phyloP scores from a whole-genome alignment of 2,329 filamentous ascomycete species.

The Colletotrichum sp. region DNA sequence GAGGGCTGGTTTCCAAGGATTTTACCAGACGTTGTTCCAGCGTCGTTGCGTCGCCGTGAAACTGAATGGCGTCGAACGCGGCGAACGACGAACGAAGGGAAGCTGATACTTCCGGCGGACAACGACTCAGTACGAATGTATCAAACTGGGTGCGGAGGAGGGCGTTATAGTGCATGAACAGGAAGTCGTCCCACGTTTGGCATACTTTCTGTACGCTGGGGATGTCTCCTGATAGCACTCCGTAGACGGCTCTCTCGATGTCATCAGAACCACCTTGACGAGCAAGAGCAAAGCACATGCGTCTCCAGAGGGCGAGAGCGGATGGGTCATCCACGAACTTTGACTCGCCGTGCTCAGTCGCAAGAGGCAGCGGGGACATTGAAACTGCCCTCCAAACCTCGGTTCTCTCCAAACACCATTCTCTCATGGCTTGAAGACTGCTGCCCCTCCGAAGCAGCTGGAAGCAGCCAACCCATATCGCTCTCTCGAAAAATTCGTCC shows the following conservation, averaged over 20 bases:
- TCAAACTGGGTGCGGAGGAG: constrained; percentile 82
- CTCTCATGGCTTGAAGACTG: constrained; percentile 73
- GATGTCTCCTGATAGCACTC: constrained; percentile 85
- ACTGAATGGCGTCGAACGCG: constrained; percentile 68
- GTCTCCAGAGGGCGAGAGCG: constrained; percentile 72
- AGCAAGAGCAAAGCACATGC: constrained; percentile 76
- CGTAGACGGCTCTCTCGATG: constrained; percentile 90
- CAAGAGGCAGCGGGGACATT: constrained; percentile 74
- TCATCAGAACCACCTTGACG: constrained; percentile 73
- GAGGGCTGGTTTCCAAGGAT: constrained; percentile 60
- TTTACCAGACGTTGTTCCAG: constrained; percentile 65
- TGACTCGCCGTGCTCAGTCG: constrained; percentile 45
- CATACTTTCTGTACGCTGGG: constrained; percentile 79
- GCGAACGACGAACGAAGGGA: constrained; percentile 64
- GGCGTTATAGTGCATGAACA: constrained; percentile 90
- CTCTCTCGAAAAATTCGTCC: constrained; percentile 87
- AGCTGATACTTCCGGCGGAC: constrained; percentile 57
- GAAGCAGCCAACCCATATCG: constrained; percentile 93
- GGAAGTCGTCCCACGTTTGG: constrained; percentile 81
- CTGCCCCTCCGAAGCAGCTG: constrained; percentile 89
- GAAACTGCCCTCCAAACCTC: constrained; percentile 90
- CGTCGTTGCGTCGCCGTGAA: constrained; percentile 60
- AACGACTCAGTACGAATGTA: constrained; percentile 64
- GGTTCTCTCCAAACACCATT: constrained; percentile 85
- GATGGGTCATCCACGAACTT: constrained; percentile 45